Evolutionary conservation across 176 grass and related monocot genomes (phyloP).

Genomic region (sorghum (Sorghum bicolor)): Sorghum_bicolor_NCBIv3 NC_012872.2:59567001-59567500

Average conservation of each 20-base stretch:
- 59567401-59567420: too few species aligned
- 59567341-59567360: not conserved
- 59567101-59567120: slow-evolving; percentile 23
- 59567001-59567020: not conserved
- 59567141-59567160: slow-evolving; percentile 30
- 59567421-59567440: too few species aligned
- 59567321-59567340: not conserved
- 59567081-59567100: not conserved
- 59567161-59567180: not conserved
- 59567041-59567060: not conserved
- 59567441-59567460: too few species aligned
- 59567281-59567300: not conserved
- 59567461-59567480: too few species aligned
- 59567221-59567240: not conserved
- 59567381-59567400: too few species aligned
- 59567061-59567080: not conserved
- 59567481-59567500: too few species aligned
- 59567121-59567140: slow-evolving; percentile 20
- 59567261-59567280: not conserved
- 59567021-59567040: too few species aligned
- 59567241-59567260: not conserved
- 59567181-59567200: not conserved
- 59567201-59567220: not conserved
- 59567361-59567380: not conserved
- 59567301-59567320: not conserved